Base-by-base conservation (phyloP, 768 basidiomycete genomes). In the Cyclocybe aegerita region DNA sequence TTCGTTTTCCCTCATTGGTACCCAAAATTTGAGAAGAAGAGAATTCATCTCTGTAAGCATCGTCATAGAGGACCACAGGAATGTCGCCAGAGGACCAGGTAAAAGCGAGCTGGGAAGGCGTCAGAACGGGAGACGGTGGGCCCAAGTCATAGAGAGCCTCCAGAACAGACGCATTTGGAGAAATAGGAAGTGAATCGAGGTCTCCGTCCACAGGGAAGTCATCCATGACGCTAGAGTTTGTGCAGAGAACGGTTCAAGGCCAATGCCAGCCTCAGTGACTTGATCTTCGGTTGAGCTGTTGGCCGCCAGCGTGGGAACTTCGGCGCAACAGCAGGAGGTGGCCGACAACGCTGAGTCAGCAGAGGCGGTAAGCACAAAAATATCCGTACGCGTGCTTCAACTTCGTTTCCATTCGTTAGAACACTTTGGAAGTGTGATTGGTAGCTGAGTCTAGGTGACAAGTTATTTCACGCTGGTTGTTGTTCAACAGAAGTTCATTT, bases 111-210 rank as follows among this genome's bases (percentile, higher is more conserved):
- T 66, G 61, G 39, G 66, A 65, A n/a, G 77, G 65, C 16, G 58
- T 71, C 49, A 79, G 57, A 42, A 76, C 65, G 9, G 80, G 79
- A 9, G 79, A 81, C 9, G 77, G 74, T 23, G 74, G 78, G 10
- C 61, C 52, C 33, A 79, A 54, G 43, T 67, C 60, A 12, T 66
- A 67, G 36, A 78, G 61, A 32, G 67, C 64, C 42, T 71, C 59
- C 46, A 79, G 64, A 15, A 66, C 70, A 30, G 76, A 74, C 3
- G 72, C 70, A n/a, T 76, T 74, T 9, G 70, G 68, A 11, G 64
- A 73, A 42, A 72, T 52, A 9, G 63, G 59, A 50, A 56, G 53
- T 39, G 49, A 39, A 16, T 43, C 10, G 37, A 59, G 55, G 35
- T 57, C 55, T 46, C 53, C 46, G 40, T 58, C 60, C 15, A 56